Percentiles rank a stretch among this genome's conserved stretches.
Evolutionary conservation across 768 basidiomycete genomes (phyloP).

Genomic region (Lyophyllum atratum): DNA sequence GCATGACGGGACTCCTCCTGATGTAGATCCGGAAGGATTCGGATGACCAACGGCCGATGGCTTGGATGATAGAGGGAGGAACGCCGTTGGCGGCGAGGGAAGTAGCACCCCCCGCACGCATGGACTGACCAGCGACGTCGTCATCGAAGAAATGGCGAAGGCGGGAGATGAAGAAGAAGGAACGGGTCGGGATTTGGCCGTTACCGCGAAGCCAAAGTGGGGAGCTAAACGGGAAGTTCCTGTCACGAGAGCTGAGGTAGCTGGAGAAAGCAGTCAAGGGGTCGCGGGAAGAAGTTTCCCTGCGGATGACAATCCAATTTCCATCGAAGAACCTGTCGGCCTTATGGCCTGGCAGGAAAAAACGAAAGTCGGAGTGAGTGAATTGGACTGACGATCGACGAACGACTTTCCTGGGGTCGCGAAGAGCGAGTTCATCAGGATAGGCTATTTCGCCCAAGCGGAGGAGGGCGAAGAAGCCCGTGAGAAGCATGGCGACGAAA

Average conservation of each 20-base stretch:
- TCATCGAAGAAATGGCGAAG: background rate
- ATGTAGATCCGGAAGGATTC: background rate
- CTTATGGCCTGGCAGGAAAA: background rate
- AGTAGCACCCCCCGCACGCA: background rate
- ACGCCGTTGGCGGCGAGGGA: background rate
- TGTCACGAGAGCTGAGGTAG: background rate
- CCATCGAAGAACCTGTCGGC: background rate
- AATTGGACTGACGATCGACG: background rate
- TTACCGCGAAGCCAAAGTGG: background rate
- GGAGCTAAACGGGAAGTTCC: background rate
- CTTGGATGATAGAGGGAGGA: background rate
- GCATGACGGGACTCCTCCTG: background rate
- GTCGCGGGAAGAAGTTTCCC: background rate
- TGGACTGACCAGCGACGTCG: background rate
- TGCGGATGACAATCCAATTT: background rate
- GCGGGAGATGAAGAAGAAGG: background rate
- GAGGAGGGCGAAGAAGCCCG: constrained; percentile 9
- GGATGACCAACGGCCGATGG: background rate
- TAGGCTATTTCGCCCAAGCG: constrained; percentile 28
- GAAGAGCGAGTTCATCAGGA: constrained; percentile 17
- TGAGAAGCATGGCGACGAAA: background rate
- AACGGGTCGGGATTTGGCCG: background rate
- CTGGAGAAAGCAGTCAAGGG: background rate
- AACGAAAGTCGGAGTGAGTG: background rate
- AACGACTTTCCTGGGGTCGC: constrained; percentile 4